A percentile compares a stretch with the other conserved stretches of the same genome.
Evolutionary conservation across 2,329 filamentous ascomycete species (phyloP).

Genomic region (Ophiostoma piceae): DNA sequence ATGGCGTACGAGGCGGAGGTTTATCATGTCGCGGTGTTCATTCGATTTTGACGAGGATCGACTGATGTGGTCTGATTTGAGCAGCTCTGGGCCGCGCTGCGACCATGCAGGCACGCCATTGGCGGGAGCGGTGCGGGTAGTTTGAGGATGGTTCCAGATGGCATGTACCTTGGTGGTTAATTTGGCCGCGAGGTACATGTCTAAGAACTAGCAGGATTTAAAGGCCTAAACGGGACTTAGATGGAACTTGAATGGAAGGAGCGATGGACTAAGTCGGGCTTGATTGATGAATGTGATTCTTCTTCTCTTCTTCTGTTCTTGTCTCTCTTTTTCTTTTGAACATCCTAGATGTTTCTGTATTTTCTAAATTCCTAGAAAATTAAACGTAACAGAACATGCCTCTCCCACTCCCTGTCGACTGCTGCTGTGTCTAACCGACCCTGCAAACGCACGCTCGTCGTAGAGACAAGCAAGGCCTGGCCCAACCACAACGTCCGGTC

Average conservation of each 20-base stretch:
- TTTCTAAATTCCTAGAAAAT: not conserved
- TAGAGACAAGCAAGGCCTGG: conserved; percentile 5
- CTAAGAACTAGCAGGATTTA: not conserved
- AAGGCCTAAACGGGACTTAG: not conserved
- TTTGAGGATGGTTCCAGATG: not conserved
- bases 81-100: conserved; percentile 26
- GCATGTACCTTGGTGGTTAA: not conserved
- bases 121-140: conserved; percentile 12
- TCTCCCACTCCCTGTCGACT: not conserved
- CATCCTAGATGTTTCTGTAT: not conserved
- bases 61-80: conserved; percentile 30
- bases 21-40: conserved; percentile 25
- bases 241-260: conserved; percentile 2
- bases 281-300: not conserved
- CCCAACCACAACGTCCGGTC: conserved; percentile 10
- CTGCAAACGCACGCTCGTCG: not conserved
- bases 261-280: not conserved
- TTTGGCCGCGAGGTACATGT: not conserved
- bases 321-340: not conserved
- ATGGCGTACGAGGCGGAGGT: conserved; percentile 24
- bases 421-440: not conserved
- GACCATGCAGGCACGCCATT: conserved; percentile 22
- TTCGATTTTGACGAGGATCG: conserved; percentile 28
- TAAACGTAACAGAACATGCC: too few relatives aligned
- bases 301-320: not conserved